Evolutionary conservation across 257 asterid species (phyloP).

Genomic region (Euphrasia confusa): DNA sequence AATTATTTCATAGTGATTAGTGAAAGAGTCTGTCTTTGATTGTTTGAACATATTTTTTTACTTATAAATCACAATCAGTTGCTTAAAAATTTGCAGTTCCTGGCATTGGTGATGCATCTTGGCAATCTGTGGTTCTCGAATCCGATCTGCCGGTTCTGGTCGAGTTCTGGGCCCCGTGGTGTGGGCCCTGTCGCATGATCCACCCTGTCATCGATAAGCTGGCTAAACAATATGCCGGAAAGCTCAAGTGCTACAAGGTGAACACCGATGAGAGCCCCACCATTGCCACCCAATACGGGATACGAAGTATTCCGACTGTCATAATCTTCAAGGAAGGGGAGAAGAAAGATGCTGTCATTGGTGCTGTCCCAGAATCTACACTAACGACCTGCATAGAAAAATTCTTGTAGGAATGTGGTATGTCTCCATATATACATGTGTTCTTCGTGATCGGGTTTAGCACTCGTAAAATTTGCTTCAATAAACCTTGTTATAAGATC

Average conservation of each 20-base stretch:
- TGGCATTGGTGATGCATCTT: conserved; percentile 42
- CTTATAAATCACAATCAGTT: neutral
- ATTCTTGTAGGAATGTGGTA: conserved; percentile 51
- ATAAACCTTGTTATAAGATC: conserved; percentile 32
- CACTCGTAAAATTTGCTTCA: conserved; percentile 21
- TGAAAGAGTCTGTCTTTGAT: too few species aligned
- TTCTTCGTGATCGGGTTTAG: conserved; percentile 23
- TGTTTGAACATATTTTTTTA: neutral
- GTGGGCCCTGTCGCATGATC: conserved; percentile 96
- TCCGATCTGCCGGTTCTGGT: conserved; percentile 61
- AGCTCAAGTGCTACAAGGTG: conserved; percentile 82
- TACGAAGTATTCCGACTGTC: conserved; percentile 94
- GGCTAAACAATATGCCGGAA: conserved; percentile 63
- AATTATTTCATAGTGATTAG: neutral
- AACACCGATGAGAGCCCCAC: conserved; percentile 80
- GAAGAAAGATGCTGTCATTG: conserved; percentile 86
- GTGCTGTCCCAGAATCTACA: conserved; percentile 84
- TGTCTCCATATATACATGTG: conserved; percentile 21
- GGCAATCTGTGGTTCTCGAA: conserved; percentile 61
- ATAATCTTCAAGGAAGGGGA: conserved; percentile 74
- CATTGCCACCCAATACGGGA: conserved; percentile 75
- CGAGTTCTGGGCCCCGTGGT: conserved; percentile 99
- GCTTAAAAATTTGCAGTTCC: conserved; percentile 48
- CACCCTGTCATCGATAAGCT: conserved; percentile 78
- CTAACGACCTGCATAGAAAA: conserved; percentile 65